Conservation (phyloP, 2,329 filamentous ascomycete species). For the Proliferodiscus dingleyae region DNA sequence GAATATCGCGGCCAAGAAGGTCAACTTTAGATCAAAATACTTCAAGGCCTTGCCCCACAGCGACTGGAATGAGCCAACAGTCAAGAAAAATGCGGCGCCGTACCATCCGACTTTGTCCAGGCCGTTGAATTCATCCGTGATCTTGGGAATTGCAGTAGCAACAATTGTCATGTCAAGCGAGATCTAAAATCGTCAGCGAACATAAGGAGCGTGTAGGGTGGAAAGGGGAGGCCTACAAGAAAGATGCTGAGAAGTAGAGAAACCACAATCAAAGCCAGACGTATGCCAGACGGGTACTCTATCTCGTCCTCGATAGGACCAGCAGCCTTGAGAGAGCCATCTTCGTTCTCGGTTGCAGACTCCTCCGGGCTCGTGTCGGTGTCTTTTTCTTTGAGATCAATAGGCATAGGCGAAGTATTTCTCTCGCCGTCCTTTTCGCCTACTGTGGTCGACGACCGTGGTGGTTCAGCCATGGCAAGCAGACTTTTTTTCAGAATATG, state of each 20-base stretch:
- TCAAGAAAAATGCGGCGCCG: conserved; percentile 50
- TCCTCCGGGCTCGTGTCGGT: conserved; percentile 8
- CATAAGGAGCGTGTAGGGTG: too few species aligned
- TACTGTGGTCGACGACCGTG: too few species aligned
- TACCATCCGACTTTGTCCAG: conserved; percentile 51
- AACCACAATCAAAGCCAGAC: conserved; percentile 38
- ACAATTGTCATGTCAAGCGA: conserved; percentile 46
- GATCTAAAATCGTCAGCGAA: too few species aligned
- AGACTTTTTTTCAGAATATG: too few species aligned
- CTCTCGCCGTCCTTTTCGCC: conserved; percentile 19
- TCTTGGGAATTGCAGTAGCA: conserved; percentile 51
- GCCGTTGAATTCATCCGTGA: conserved; percentile 43
- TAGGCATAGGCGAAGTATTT: conserved; percentile 16
- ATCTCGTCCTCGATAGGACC: conserved; percentile 5
- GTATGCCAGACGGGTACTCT: conserved; percentile 27
- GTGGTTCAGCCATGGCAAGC: too few species aligned
- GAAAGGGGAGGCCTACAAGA: conserved; percentile 28
- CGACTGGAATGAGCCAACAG: conserved; percentile 35
- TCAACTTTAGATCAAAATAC: conserved; percentile 31
- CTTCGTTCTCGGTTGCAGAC: conserved; percentile 16
- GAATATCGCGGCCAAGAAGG: conserved; percentile 30
- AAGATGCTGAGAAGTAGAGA: conserved; percentile 45
- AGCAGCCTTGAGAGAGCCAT: conserved; percentile 11
- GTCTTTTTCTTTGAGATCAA: conserved; percentile 14
- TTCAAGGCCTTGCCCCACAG: conserved; percentile 32